These are phyloP conservation scores for Stephanodiscus minutulus DNA, from an alignment of 108 stramenopile genomes.

Conservation along the genomic window DNA sequence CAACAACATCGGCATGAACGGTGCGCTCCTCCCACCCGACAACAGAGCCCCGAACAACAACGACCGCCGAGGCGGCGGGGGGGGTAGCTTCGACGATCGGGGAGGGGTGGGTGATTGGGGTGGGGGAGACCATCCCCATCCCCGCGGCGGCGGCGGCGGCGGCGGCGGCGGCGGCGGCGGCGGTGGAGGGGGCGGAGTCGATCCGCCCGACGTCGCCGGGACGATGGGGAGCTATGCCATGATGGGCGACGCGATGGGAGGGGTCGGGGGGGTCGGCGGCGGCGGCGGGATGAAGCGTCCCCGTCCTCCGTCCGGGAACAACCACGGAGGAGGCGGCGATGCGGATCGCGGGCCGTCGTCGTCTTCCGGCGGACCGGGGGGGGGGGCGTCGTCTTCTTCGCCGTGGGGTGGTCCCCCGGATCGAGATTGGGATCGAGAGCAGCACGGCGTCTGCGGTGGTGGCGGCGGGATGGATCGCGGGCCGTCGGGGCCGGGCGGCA, in stretches of 20 bases:
- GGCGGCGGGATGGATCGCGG: not conserved
- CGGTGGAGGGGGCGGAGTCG: not conserved
- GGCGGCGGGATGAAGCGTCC: slow-evolving; percentile 4
- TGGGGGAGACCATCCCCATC: not conserved
- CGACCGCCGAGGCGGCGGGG: no score
- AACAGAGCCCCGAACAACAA: no score
- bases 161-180: not conserved
- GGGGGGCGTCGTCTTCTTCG: no score
- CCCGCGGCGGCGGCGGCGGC: not conserved
- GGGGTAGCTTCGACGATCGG: not conserved
- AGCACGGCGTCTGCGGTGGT: not conserved
- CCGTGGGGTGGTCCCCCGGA: not conserved
- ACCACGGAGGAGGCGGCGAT: no score
- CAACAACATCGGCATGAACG: not conserved
- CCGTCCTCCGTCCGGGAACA: not conserved
- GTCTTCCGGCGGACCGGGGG: no score
- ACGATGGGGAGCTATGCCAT: slow-evolving; percentile 7
- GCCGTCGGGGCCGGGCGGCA: not conserved
- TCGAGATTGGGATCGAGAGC: not conserved
- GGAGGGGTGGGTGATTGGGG: not conserved
- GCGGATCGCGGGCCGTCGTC: no score
- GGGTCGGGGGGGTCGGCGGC: not conserved
- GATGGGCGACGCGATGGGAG: slow-evolving; percentile 9
- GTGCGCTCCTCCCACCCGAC: no score
- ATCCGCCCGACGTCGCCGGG: not conserved